Conservation (phyloP, 192 early-diverging fungal genomes). For the Oehlia diaphana region DNA sequence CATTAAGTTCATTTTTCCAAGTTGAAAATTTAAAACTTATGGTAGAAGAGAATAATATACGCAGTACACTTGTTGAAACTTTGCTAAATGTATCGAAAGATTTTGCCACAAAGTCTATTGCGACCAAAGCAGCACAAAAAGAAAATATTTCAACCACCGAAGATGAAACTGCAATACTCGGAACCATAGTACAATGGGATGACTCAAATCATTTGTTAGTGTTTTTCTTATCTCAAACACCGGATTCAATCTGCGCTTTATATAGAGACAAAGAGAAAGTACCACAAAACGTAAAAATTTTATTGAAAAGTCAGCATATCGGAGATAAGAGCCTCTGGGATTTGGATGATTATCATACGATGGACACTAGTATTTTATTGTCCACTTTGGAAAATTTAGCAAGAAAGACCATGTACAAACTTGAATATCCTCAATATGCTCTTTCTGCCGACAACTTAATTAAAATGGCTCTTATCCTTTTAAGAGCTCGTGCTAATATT, state of each 20-base stretch:
- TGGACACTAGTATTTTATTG: not conserved
- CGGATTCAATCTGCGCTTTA: constrained; percentile 26
- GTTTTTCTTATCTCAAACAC: constrained; percentile 28
- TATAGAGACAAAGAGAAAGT: constrained; percentile 13
- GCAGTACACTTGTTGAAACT: constrained; percentile 24
- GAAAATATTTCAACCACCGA: not conserved
- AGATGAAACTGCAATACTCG: not conserved
- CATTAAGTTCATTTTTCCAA: constrained; percentile 24
- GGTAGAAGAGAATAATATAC: constrained; percentile 5
- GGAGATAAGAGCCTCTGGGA: not conserved
- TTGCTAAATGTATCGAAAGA: constrained; percentile 26
- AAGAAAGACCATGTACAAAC: not conserved
- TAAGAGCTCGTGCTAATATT: constrained; percentile 27
- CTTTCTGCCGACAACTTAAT: constrained; percentile 26
- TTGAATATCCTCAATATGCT: constrained; percentile 5
- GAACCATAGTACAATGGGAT: constrained; percentile 13
- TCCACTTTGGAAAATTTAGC: constrained; percentile 16
- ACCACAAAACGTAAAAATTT: constrained; percentile 25
- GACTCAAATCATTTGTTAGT: constrained; percentile 32
- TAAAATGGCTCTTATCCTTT: constrained; percentile 31
- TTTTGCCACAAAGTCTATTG: constrained; percentile 23
- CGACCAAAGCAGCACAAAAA: not conserved
- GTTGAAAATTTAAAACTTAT: constrained; percentile 28
- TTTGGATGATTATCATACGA: constrained; percentile 22
- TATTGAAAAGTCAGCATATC: constrained; percentile 27